phyloP scores from a whole-genome alignment of 2,329 filamentous ascomycete genomes.

The Rachicladosporium sp. region DNA sequence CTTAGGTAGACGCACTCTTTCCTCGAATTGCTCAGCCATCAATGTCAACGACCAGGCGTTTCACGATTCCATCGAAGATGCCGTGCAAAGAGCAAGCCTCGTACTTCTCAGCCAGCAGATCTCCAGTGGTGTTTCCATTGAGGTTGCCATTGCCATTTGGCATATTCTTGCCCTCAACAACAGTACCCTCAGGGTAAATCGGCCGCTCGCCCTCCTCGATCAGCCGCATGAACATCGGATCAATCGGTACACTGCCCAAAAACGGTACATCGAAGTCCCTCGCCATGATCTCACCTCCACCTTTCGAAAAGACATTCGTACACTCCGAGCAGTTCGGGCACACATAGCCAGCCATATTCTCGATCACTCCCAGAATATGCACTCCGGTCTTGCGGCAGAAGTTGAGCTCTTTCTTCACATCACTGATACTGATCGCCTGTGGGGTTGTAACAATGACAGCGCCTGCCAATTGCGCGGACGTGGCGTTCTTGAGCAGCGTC shows the following conservation, averaged over 20 bases:
- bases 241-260: constrained; percentile 77
- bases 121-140: constrained; percentile 14
- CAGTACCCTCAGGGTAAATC: constrained; percentile 56
- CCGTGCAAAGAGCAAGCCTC: constrained; percentile 56
- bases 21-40: constrained; percentile 1
- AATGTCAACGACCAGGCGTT: constrained; percentile 11
- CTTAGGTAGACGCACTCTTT: not conserved
- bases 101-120: constrained; percentile 58
- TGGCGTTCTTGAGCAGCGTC: constrained; percentile 32
- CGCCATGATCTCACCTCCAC: constrained; percentile 82
- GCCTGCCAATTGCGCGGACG: constrained; percentile 60
- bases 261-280: constrained; percentile 74
- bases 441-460: constrained; percentile 94
- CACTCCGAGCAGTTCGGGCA: constrained; percentile 67
- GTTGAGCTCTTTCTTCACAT: constrained; percentile 90
- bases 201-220: constrained; percentile 63
- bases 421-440: constrained; percentile 82
- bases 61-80: constrained; percentile 52
- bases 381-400: constrained; percentile 80
- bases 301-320: constrained; percentile 85
- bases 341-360: constrained; percentile 95
- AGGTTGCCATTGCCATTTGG: constrained; percentile 11
- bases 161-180: constrained; percentile 44
- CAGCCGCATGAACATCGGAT: constrained; percentile 79
- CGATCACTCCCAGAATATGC: constrained; percentile 72